Evolutionary conservation across 495 filamentous ascomycete genomes (phyloP).

Genomic region (Aspergillus carlsbadensis): DNA sequence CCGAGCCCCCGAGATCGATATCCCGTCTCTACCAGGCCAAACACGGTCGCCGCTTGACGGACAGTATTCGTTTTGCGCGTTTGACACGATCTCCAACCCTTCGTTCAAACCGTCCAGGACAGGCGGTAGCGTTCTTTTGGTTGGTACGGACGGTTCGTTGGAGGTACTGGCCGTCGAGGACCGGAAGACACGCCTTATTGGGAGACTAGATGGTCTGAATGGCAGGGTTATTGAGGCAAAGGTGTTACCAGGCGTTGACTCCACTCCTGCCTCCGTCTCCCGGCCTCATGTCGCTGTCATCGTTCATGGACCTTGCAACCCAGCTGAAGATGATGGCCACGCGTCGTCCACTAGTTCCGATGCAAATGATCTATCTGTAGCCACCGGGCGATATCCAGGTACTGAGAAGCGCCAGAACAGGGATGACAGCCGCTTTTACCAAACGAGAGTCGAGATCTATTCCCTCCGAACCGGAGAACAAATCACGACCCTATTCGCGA

Average conservation of each 20-base stretch:
- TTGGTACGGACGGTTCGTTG: slow-evolving; percentile 72
- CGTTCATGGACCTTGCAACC: slow-evolving; percentile 67
- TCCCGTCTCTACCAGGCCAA: slow-evolving; percentile 31
- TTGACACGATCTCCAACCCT: slow-evolving; percentile 62
- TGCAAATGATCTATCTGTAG: slow-evolving; percentile 32
- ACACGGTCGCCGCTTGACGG: slow-evolving; percentile 46
- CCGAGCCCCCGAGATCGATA: slow-evolving; percentile 54
- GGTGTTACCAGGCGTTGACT: slow-evolving; percentile 56
- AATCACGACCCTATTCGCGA: slow-evolving; percentile 66
- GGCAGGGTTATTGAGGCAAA: slow-evolving; percentile 82
- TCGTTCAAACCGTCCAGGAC: slow-evolving; percentile 46
- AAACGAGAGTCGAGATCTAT: slow-evolving; percentile 83
- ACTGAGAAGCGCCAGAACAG: slow-evolving; percentile 26
- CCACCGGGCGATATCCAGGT: slow-evolving; percentile 23
- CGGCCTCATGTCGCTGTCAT: slow-evolving; percentile 72
- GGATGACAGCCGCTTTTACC: slow-evolving; percentile 58
- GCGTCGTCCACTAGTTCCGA: slow-evolving; percentile 39
- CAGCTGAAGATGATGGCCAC: slow-evolving; percentile 35
- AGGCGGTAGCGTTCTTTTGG: slow-evolving; percentile 66
- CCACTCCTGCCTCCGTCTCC: slow-evolving; percentile 27
- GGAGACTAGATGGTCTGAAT: slow-evolving; percentile 69
- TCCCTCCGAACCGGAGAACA: slow-evolving; percentile 68
- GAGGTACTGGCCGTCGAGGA: slow-evolving; percentile 70
- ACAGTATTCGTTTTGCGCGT: slow-evolving; percentile 74
- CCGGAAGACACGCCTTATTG: slow-evolving; percentile 61